Percentiles rank a stretch among this genome's conserved stretches.
phyloP scores from a whole-genome alignment of 768 basidiomycete species.

The Pholiota conissans region DNA sequence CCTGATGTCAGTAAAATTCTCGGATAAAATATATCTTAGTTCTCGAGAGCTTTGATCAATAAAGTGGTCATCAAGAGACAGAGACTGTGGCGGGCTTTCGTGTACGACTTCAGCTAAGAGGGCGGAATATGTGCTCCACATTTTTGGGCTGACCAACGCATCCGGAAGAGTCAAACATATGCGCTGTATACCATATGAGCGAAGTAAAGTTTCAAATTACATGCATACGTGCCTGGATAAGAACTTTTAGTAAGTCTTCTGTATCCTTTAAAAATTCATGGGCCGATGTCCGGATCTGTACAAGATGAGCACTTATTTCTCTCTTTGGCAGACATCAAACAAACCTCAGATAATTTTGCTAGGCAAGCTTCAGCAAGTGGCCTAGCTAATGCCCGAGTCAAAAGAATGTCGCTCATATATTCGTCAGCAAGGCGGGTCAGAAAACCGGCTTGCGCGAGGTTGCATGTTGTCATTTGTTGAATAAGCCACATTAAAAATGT shows the following conservation, averaged over 20 bases:
- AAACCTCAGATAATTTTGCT: conserved; percentile 64
- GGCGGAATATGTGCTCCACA: conserved; percentile 57
- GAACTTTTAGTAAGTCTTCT: conserved; percentile 48
- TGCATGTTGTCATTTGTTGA: conserved; percentile 73
- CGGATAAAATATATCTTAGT: conserved; percentile 48
- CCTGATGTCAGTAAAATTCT: conserved; percentile 69
- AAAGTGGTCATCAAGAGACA: conserved; percentile 28
- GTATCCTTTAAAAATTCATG: conserved; percentile 57
- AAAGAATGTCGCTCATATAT: conserved; percentile 70
- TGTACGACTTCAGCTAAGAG: conserved; percentile 49
- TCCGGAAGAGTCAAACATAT: conserved; percentile 72
- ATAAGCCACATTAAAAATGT: conserved; percentile 81
- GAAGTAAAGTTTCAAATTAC: background rate
- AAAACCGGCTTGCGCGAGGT: conserved; percentile 81
- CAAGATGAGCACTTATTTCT: background rate
- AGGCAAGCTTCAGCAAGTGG: conserved; percentile 76
- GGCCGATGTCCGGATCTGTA: conserved; percentile 56
- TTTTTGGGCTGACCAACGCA: conserved; percentile 69
- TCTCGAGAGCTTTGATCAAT: conserved; percentile 41
- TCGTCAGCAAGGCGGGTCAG: conserved; percentile 76
- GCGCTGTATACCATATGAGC: conserved; percentile 41
- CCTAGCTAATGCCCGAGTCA: conserved; percentile 64
- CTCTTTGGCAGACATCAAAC: background rate
- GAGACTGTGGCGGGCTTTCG: conserved; percentile 33
- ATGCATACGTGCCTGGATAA: conserved; percentile 56